A percentile compares a stretch with the other conserved stretches of the same genome.
Evolutionary conservation across 2,329 filamentous ascomycete genomes (phyloP).

Genomic region (Ophiostoma perfectum): DNA sequence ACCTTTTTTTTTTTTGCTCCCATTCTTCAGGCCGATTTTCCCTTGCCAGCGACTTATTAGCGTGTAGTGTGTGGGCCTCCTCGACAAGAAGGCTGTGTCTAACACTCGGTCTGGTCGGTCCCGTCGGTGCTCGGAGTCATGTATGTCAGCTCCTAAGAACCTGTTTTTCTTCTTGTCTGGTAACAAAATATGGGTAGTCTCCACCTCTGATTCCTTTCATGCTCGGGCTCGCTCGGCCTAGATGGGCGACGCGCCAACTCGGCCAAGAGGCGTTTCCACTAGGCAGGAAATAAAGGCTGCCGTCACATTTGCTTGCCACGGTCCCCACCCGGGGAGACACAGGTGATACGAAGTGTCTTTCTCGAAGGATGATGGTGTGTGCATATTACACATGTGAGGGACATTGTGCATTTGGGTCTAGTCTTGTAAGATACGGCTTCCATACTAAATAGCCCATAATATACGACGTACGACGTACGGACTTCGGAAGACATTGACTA

Average conservation of each 20-base stretch:
- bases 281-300: not conserved
- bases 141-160: slow-evolving; percentile 3
- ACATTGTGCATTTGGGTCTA: not conserved
- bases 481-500: not conserved
- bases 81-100: not conserved
- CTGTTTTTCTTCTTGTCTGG: not conserved
- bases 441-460: not conserved
- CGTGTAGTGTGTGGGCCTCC: not conserved
- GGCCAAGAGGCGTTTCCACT: not conserved
- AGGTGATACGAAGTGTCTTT: not conserved
- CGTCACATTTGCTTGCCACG: slow-evolving; percentile 4
- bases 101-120: slow-evolving; percentile 8
- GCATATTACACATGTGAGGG: not conserved
- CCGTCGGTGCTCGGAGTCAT: slow-evolving; percentile 2
- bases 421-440: not conserved
- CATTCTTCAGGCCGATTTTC: not conserved
- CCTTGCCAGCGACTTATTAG: not conserved
- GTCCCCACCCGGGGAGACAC: not conserved
- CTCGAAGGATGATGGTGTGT: not conserved
- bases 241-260: not conserved
- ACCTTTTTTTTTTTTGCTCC: not conserved
- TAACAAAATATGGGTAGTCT: not conserved
- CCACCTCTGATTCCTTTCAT: not conserved
- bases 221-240: not conserved
- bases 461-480: not conserved